These are phyloP conservation scores for Fonsecaea monophora DNA, from an alignment of 2,329 filamentous ascomycete species.

Conservation along the genomic window DNA sequence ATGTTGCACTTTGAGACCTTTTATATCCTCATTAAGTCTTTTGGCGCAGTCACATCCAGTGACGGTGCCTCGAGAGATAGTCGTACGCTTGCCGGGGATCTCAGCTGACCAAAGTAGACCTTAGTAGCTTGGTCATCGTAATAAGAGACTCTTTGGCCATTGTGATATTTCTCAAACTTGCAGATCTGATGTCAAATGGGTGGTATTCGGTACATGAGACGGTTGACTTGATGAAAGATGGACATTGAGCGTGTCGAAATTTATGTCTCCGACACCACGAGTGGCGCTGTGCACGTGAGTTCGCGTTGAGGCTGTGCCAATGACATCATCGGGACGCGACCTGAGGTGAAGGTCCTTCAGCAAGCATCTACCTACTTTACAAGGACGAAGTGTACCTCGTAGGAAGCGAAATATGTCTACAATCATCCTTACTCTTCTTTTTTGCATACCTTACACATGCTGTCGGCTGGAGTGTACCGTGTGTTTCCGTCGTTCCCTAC, in stretches of 20 bases:
- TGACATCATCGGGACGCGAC: conserved; percentile 6
- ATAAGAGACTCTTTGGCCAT: conserved; percentile 39
- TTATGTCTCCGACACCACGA: not conserved
- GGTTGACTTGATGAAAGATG: not conserved
- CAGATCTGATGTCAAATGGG: too few relatives aligned
- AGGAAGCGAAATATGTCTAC: not conserved
- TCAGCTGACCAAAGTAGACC: conserved; percentile 18
- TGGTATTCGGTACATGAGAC: not conserved
- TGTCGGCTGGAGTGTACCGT: too few relatives aligned
- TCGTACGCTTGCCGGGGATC: not conserved
- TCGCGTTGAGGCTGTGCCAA: conserved; percentile 3
- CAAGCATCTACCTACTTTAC: not conserved
- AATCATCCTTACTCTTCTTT: not conserved
- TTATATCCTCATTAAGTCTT: not conserved
- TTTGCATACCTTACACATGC: too few relatives aligned
- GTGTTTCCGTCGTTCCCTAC: too few relatives aligned
- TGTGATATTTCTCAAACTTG: conserved; percentile 10
- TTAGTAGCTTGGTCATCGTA: conserved; percentile 39
- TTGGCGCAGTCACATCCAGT: not conserved
- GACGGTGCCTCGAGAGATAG: not conserved
- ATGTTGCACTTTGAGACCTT: not conserved
- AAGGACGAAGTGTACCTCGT: not conserved
- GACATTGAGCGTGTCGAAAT: not conserved
- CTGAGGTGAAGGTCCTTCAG: not conserved
- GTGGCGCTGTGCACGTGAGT: not conserved